Evolutionary conservation across 805 yeast genomes (phyloP).

Genomic region (Barnettozyma vustinii): DNA sequence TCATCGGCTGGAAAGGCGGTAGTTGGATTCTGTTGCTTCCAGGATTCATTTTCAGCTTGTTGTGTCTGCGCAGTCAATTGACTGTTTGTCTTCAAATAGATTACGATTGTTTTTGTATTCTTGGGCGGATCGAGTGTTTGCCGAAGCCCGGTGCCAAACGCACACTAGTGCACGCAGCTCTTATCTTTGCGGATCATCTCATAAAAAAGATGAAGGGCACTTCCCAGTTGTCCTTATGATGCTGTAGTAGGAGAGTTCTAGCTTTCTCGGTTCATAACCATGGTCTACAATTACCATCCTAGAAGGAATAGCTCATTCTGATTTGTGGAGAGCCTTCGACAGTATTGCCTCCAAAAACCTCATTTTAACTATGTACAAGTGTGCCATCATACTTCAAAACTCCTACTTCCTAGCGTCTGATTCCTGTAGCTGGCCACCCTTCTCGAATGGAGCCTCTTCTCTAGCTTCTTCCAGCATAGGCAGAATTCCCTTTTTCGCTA

Average conservation of each 20-base stretch:
- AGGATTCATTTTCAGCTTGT: conserved; percentile 18
- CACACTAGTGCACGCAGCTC: neutral
- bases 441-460: conserved; percentile 82
- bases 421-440: conserved; percentile 41
- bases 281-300: no score
- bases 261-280: no score
- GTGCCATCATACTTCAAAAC: neutral
- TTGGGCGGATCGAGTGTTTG: neutral
- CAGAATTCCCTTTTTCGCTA: conserved; percentile 70
- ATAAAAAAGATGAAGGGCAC: no score
- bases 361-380: conserved; percentile 7
- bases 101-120: neutral
- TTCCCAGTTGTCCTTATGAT: no score
- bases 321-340: neutral
- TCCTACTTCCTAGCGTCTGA: conserved; percentile 5
- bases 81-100: neutral
- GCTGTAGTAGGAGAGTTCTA: no score
- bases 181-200: neutral
- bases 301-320: neutral
- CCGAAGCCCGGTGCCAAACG: neutral
- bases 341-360: neutral
- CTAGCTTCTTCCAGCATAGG: conserved; percentile 85
- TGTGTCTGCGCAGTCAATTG: neutral
- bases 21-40: conserved; percentile 19
- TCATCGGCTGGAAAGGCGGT: conserved; percentile 19